Percentiles rank a stretch among this genome's conserved stretches.
Conservation (phyloP, 2,329 filamentous ascomycete species). For the Penicillium sp. region DNA sequence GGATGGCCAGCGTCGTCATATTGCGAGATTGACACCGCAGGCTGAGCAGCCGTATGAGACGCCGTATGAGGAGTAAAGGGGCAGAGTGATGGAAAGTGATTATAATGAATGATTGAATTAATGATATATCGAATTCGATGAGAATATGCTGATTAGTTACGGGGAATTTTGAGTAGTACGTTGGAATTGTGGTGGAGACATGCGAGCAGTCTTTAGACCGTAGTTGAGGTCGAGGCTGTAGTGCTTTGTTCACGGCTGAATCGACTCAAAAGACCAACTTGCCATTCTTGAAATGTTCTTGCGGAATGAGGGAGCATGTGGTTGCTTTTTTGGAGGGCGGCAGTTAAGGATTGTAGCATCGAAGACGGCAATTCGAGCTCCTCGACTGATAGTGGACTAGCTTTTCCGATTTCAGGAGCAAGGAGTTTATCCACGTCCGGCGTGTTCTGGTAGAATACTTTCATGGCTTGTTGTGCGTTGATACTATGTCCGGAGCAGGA, state of each 20-base stretch:
- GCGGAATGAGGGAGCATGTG: slow-evolving; percentile 54
- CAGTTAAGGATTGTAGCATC: slow-evolving; percentile 43
- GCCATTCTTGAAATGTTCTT: slow-evolving; percentile 58
- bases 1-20: slow-evolving; percentile 74
- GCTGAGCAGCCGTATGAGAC: slow-evolving; percentile 79
- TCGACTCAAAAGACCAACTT: slow-evolving; percentile 57
- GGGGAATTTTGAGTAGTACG: too few relatives aligned
- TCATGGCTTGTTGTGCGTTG: slow-evolving; percentile 56
- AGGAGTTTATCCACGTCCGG: slow-evolving; percentile 41
- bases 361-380: slow-evolving; percentile 48
- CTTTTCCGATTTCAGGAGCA: slow-evolving; percentile 39
- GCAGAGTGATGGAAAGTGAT: neutral
- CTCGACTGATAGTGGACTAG: slow-evolving; percentile 51
- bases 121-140: slow-evolving; percentile 3
- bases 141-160: neutral
- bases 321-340: slow-evolving; percentile 46
- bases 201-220: too few relatives aligned
- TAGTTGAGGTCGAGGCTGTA: neutral
- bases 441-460: slow-evolving; percentile 58
- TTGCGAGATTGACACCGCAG: slow-evolving; percentile 82
- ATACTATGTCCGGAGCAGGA: slow-evolving; percentile 37
- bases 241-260: slow-evolving; percentile 34
- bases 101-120: slow-evolving; percentile 1
- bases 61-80: slow-evolving; percentile 49
- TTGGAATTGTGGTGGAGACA: too few relatives aligned